Evolutionary conservation across 2,329 filamentous ascomycete species (phyloP).

Genomic region (Lasiodiplodia sp.): DNA sequence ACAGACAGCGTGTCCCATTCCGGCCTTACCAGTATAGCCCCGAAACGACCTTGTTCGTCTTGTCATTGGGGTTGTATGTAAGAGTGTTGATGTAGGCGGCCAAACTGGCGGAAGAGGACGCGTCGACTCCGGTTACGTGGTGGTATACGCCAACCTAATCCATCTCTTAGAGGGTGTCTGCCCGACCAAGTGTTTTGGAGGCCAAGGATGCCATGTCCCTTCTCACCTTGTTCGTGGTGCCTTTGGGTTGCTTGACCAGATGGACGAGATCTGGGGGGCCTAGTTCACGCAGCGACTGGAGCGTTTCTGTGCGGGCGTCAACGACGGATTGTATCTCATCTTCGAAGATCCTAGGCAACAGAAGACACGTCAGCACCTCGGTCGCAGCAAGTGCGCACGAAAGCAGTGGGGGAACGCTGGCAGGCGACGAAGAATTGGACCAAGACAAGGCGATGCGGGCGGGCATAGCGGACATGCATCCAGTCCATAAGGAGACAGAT

Average conservation of each 20-base stretch:
- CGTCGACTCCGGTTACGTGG: conserved; percentile 96
- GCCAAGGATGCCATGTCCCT: not conserved
- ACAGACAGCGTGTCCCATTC: not conserved
- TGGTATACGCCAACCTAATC: conserved; percentile 88
- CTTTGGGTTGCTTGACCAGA: conserved; percentile 78
- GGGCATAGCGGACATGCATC: not conserved
- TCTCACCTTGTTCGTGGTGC: conserved; percentile 64
- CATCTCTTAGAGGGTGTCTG: not conserved
- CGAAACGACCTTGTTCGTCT: conserved; percentile 87
- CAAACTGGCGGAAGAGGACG: conserved; percentile 94
- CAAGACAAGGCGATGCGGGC: not conserved
- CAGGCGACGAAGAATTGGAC: not conserved
- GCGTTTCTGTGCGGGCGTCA: conserved; percentile 88
- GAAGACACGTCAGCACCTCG: conserved; percentile 29
- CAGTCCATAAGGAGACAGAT: conserved; percentile 18
- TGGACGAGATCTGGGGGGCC: conserved; percentile 96
- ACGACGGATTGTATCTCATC: conserved; percentile 90
- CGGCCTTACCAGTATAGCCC: conserved; percentile 84
- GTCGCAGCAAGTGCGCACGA: not conserved
- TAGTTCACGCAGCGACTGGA: conserved; percentile 85
- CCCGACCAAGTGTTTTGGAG: not conserved
- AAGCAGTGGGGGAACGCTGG: not conserved
- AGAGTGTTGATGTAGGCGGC: conserved; percentile 98
- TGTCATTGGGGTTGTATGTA: conserved; percentile 86
- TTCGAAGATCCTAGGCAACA: conserved; percentile 78